Conservation (phyloP, 495 filamentous ascomycete species). For the Aspergillus bertholletiae region DNA sequence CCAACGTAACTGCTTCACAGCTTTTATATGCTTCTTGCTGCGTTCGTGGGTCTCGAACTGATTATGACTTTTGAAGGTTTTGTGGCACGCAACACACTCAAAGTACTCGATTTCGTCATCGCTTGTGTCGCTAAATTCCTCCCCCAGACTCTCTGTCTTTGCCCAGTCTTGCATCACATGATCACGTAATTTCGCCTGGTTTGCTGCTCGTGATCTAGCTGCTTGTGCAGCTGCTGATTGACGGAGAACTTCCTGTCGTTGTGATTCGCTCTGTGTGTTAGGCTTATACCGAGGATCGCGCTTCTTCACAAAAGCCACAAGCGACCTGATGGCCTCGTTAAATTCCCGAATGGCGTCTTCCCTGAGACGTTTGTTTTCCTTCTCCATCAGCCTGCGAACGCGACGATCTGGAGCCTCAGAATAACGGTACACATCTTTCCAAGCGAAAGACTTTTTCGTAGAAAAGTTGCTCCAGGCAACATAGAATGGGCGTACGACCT, state of each 20-base stretch:
- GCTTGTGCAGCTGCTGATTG: constrained; percentile 79
- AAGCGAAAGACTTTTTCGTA: constrained; percentile 81
- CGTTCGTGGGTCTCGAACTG: constrained; percentile 92
- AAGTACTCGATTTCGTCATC: constrained; percentile 56
- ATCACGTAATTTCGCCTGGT: constrained; percentile 66
- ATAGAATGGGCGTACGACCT: constrained; percentile 78
- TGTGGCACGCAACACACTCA: constrained; percentile 89
- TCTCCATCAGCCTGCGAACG: constrained; percentile 82
- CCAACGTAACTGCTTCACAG: constrained; percentile 69
- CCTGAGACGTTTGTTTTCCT: constrained; percentile 85
- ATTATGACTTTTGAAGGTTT: constrained; percentile 89
- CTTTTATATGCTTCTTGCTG: constrained; percentile 92
- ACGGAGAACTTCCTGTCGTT: constrained; percentile 76
- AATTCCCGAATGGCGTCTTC: constrained; percentile 82
- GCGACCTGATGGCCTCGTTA: constrained; percentile 84
- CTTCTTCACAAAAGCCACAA: constrained; percentile 90
- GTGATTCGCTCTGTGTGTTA: constrained; percentile 68
- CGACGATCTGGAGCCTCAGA: constrained; percentile 86
- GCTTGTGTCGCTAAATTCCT: constrained; percentile 57
- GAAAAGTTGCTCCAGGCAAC: constrained; percentile 74
- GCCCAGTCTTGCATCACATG: constrained; percentile 78
- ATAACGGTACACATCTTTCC: constrained; percentile 79
- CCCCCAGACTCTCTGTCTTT: constrained; percentile 48
- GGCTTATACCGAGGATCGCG: constrained; percentile 78
- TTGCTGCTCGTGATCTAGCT: constrained; percentile 75